phyloP scores from a whole-genome alignment of 2,329 filamentous ascomycete genomes.

The Aureobasidium melanogenum region DNA sequence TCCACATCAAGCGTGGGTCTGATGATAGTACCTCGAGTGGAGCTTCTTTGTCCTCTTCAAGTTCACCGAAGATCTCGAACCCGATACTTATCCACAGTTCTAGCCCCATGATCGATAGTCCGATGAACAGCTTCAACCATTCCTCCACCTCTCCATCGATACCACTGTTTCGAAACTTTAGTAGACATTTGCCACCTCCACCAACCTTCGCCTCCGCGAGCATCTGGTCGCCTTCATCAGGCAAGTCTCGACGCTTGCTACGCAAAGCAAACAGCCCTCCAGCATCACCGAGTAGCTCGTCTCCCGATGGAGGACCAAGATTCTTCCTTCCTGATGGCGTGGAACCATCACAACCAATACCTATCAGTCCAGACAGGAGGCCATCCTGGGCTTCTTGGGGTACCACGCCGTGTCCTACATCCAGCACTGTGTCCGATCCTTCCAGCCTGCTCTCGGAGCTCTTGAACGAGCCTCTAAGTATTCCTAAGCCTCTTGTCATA shows the following conservation, averaged over 20 bases:
- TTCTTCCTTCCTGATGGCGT: background rate
- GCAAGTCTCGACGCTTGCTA: conserved; percentile 7
- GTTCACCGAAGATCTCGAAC: background rate
- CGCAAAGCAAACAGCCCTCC: background rate
- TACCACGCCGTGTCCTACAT: background rate
- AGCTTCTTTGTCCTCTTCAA: background rate
- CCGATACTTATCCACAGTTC: background rate
- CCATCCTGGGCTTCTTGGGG: conserved; percentile 1
- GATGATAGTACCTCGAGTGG: background rate
- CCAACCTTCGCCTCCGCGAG: conserved; percentile 10
- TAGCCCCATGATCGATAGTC: background rate
- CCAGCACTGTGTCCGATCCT: background rate
- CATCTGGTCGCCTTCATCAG: background rate
- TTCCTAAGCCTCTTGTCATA: background rate
- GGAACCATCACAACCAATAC: background rate
- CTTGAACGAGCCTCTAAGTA: background rate
- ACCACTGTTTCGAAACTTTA: conserved; percentile 22
- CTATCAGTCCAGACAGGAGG: background rate
- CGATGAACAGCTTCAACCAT: background rate
- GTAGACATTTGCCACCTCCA: conserved; percentile 24
- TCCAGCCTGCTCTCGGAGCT: background rate
- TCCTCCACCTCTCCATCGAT: background rate
- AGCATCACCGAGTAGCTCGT: background rate
- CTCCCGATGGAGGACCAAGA: background rate
- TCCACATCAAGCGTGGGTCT: background rate